Base-by-base conservation (phyloP, 2,329 filamentous ascomycete species). In the Alternaria sp. region DNA sequence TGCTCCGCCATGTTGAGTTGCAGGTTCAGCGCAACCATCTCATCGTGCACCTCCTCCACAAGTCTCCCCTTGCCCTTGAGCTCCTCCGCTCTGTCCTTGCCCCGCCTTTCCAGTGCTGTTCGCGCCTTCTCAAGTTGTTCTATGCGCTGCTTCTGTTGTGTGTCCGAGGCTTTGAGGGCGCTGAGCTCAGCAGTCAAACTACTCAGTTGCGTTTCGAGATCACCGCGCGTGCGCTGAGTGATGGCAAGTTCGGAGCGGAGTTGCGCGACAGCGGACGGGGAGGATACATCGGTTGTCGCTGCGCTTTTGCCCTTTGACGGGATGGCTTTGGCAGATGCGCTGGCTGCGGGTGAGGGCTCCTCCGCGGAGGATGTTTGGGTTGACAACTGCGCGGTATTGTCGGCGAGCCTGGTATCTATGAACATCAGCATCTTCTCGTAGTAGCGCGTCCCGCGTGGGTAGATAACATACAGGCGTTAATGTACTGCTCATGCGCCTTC, bases 21-120 rank as follows among this genome's bases (percentile, higher is more conserved):
- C 69, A 98, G 84, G 70, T 94, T 94, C 50, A 97, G 82, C 1
- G 93, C 90, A 55, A 97, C 90, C 80, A 97, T 90, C 80, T 99
- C 96, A 80, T 97, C 94, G 82, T 98, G 95, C 57, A 97, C 90
- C 74, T 95, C 88, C 84, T 94, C 91, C 3, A 97, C 86, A 68
- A 97, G 82, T 78, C 94, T 93, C 30, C 89, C 89, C 84, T 97
- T 97, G 63, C 89, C 92, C 60, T 86, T 87, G 30, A 97, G 81
- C 83, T 98, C 96, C 72, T 96, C 92, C 65, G 96, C 93, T 28
- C 92, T 85, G 78, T 97, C 95, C 67, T 88, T 89, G 44, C 97
- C 82, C 66, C 90, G 90, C 45, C 88, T 86, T 54, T 87, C 84
- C 18, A 96, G 82, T 3, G 84, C 80, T 18, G 86, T 84, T 33